Base-by-base conservation (phyloP, 768 basidiomycete species). In the Hemileccinum impolitum region DNA sequence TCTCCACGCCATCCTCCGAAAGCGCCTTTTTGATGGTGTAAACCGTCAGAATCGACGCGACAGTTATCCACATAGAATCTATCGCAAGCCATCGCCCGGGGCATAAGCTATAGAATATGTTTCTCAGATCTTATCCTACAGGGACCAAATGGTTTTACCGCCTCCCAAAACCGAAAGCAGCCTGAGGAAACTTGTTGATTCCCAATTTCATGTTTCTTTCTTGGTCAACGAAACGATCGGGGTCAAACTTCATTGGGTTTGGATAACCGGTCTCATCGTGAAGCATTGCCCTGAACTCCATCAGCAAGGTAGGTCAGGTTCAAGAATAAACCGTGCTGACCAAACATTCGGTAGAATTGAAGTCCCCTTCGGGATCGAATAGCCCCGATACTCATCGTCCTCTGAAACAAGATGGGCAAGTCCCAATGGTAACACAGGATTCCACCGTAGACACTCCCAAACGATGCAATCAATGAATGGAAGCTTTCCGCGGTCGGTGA, bases 321-420 rank as follows among this genome's bases (percentile, higher is more conserved):
- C 26, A 30, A 28, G 57, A 17, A 35, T 1, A 15, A 25, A 53
- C 23, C 23, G 8, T 12, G 39, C 63, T 51, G 47, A 75, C 75
- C 76, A 78, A n/a, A 75, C 65, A 43, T 77, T 78, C 3, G 73
- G 68, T n/a, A 78, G 53, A 15, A 78, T 54, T 4, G 73, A 73
- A 2, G 75, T 67, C 11, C 70, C 72, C 40, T 71, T 70, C 2
- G 79, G 79, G 26, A 80, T 74, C 15, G 53, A 56, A 53, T 72
- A 75, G 2, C 73, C 76, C 12, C 56, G 48, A 50, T 78, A 79
- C 13, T 70, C 69, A 47, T 79, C 78, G 14, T 78, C 76, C 42
- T 72, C 57, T 3, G 63, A 54, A 37, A 54, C 59, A 30, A 61
- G 41, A 35, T 56, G 61, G 14, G 36, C 56, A 23, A 62, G 39